Evolutionary conservation across 2,329 filamentous ascomycete genomes (phyloP).

Genomic region (Ceratocystis lukuohia): DNA sequence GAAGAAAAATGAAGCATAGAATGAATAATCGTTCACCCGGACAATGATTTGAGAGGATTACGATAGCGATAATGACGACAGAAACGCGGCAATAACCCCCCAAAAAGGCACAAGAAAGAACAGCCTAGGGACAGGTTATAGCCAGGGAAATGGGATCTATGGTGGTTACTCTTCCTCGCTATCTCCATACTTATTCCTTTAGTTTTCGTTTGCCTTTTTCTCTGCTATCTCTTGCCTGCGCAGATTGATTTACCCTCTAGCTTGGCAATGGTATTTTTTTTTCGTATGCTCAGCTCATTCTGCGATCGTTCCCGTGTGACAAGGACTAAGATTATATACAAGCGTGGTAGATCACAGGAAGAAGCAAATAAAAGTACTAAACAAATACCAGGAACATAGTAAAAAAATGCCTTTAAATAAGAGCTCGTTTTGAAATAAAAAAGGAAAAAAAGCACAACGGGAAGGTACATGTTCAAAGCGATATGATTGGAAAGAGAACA

Average conservation of each 20-base stretch:
- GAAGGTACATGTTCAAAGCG: neutral
- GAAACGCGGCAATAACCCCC: neutral
- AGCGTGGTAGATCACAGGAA: neutral
- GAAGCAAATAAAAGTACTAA: neutral
- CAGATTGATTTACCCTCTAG: neutral
- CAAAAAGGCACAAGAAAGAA: neutral
- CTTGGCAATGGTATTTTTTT: neutral
- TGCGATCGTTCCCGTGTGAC: slow-evolving; percentile 1
- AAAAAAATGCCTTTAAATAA: no score
- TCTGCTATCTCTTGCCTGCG: neutral
- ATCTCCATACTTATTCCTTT: neutral
- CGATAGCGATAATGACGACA: neutral
- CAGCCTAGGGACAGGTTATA: neutral
- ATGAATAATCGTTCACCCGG: neutral
- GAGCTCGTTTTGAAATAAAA: neutral
- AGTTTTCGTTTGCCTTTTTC: neutral
- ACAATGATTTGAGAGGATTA: neutral
- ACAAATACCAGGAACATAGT: no score
- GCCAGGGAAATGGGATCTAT: neutral
- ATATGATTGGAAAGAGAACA: neutral
- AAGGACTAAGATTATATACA: neutral
- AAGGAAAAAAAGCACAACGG: neutral
- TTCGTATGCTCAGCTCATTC: neutral
- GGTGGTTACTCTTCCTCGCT: neutral
- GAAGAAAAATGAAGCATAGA: neutral